These are phyloP conservation scores for Lachnum nothofagi DNA, from an alignment of 2,329 filamentous ascomycete species.

Conservation along the genomic window DNA sequence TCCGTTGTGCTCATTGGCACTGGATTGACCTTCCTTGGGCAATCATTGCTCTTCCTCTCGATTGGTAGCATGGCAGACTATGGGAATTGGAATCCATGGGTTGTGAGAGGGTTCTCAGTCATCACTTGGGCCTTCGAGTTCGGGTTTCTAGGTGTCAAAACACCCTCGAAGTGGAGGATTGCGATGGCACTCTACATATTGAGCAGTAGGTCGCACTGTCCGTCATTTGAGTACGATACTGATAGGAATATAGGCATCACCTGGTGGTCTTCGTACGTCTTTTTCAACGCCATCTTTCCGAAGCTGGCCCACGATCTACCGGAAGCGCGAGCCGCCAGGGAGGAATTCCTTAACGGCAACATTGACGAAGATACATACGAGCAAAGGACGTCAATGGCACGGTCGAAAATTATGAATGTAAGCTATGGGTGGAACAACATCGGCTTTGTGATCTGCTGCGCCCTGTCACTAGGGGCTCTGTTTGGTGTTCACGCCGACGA, in stretches of 20 bases:
- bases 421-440: conserved; percentile 31
- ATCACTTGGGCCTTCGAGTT: conserved; percentile 31
- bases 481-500: conserved; percentile 26
- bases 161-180: conserved; percentile 25
- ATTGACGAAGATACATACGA: conserved; percentile 27
- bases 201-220: conserved; percentile 24
- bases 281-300: conserved; percentile 32
- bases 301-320: conserved; percentile 31
- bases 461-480: conserved; percentile 27
- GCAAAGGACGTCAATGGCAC: conserved; percentile 26
- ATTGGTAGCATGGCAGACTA: conserved; percentile 31
- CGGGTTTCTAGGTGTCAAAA: conserved; percentile 28
- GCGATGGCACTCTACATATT: conserved; percentile 32
- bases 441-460: conserved; percentile 28
- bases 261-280: conserved; percentile 32
- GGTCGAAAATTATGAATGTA: conserved; percentile 32
- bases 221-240: not conserved
- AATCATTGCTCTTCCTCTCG: conserved; percentile 27
- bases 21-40: conserved; percentile 28
- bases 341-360: conserved; percentile 20
- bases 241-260: conserved; percentile 22
- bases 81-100: conserved; percentile 32
- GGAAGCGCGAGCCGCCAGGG: conserved; percentile 24
- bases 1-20: conserved; percentile 29
- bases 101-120: conserved; percentile 29